A percentile compares a stretch with the other conserved stretches of the same genome.
phyloP scores from a whole-genome alignment of 129 eudicot species.

The Pulicaria dysenterica region DNA sequence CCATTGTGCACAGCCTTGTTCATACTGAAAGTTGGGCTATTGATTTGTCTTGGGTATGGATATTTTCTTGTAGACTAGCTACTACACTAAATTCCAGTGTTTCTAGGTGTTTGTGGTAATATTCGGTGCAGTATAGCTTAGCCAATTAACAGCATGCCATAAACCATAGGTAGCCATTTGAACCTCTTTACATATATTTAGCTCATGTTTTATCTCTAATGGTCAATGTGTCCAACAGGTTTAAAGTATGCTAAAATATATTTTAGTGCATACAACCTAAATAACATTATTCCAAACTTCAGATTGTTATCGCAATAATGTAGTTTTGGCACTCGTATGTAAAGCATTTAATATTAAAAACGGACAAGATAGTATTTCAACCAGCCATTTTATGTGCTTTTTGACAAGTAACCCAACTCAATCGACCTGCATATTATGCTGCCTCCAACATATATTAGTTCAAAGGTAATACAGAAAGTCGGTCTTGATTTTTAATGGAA shows the following conservation, averaged over 20 bases:
- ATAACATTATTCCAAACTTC: not conserved
- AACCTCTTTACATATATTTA: not conserved
- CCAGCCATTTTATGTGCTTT: not conserved
- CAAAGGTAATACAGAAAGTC: no score
- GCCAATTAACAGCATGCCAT: not conserved
- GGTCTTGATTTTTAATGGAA: no score
- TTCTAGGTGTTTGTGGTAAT: slow-evolving; percentile 20
- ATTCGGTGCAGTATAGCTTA: no score
- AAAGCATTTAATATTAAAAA: not conserved
- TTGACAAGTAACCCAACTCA: not conserved
- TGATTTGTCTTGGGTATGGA: slow-evolving; percentile 89
- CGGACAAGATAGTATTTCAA: no score
- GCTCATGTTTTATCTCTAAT: not conserved
- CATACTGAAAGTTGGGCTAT: slow-evolving; percentile 97
- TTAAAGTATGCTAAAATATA: not conserved
- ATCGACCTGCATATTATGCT: no score
- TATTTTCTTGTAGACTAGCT: not conserved
- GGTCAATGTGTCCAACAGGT: not conserved
- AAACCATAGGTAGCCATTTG: not conserved
- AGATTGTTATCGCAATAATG: not conserved
- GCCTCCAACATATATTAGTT: no score
- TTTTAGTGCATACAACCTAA: not conserved
- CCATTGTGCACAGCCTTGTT: slow-evolving; percentile 93
- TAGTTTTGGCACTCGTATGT: not conserved
- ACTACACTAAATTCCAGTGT: not conserved